Conservation (phyloP, 73 alveolate species). For the Loxodes magnus region DNA sequence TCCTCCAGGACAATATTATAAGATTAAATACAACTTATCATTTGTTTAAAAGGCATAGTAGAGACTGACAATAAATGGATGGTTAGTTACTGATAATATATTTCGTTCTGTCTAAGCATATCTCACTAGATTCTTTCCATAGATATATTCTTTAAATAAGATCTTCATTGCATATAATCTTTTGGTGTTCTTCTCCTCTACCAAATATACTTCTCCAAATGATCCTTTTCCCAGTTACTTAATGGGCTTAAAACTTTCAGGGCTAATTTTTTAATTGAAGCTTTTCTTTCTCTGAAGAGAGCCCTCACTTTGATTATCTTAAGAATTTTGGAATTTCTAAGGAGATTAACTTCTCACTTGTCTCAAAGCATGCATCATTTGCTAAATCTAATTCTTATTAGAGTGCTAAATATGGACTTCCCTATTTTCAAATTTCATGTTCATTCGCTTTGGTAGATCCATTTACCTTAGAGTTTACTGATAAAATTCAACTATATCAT, state of each 20-base stretch:
- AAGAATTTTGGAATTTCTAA: too few relatives aligned
- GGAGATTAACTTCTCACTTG: too few relatives aligned
- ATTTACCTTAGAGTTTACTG: too few relatives aligned
- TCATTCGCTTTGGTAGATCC: too few relatives aligned
- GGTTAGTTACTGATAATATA: conserved; percentile 58
- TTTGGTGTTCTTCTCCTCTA: conserved; percentile 35
- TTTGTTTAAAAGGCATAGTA: conserved; percentile 76
- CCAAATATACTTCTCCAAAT: conserved; percentile 75
- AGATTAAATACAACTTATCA: conserved; percentile 61
- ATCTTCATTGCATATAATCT: conserved; percentile 71
- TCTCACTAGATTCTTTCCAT: conserved; percentile 57
- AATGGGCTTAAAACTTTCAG: conserved; percentile 33
- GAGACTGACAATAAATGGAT: conserved; percentile 65
- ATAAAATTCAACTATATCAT: too few relatives aligned
- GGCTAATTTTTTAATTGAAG: too few relatives aligned
- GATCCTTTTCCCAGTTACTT: conserved; percentile 59
- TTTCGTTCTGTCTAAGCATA: conserved; percentile 80
- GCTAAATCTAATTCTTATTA: too few relatives aligned
- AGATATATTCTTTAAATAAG: conserved; percentile 47
- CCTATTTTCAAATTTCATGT: too few relatives aligned
- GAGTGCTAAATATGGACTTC: too few relatives aligned
- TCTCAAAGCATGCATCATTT: too few relatives aligned
- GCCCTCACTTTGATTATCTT: too few relatives aligned
- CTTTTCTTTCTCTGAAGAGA: too few relatives aligned
- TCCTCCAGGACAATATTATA: conserved; percentile 77